Conservation (phyloP, 176 grass and related monocot genomes). For the Triticum urartu region DNA sequence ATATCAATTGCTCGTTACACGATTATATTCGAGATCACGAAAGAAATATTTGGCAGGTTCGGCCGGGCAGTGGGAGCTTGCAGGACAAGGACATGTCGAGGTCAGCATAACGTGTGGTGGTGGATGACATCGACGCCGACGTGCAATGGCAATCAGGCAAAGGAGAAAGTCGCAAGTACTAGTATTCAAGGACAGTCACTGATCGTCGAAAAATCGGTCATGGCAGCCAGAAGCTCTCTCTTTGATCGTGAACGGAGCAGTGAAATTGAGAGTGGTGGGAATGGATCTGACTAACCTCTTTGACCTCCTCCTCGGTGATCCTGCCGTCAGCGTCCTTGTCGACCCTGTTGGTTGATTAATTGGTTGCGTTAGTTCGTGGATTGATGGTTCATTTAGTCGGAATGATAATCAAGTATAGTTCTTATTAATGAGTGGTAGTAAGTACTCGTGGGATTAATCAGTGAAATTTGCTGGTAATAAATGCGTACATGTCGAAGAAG, state of each 20-base stretch:
- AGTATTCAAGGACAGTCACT: background rate
- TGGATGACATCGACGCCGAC: constrained; percentile 1
- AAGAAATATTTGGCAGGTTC: background rate
- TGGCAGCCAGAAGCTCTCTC: no score
- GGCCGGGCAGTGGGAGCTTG: background rate
- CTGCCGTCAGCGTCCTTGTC: constrained; percentile 90
- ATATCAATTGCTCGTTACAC: background rate
- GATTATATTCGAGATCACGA: no score
- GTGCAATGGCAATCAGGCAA: background rate
- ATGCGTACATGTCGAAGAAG: constrained; percentile 86
- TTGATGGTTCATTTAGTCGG: no score
- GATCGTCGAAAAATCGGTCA: background rate
- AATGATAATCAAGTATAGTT: no score
- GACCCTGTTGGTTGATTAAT: constrained; percentile 45
- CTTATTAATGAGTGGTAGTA: no score
- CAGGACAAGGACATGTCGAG: background rate
- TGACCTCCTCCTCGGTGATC: constrained; percentile 79
- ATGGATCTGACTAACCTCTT: constrained; percentile 46
- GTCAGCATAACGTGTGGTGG: background rate
- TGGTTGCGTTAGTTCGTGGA: no score
- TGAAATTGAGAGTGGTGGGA: background rate
- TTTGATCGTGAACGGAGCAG: no score
- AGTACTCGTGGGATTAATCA: no score
- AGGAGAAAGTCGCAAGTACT: background rate
- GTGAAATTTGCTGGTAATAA: no score